Evolutionary conservation across 305 asterid genomes (phyloP).

Genomic region (Lippia alba): DNA sequence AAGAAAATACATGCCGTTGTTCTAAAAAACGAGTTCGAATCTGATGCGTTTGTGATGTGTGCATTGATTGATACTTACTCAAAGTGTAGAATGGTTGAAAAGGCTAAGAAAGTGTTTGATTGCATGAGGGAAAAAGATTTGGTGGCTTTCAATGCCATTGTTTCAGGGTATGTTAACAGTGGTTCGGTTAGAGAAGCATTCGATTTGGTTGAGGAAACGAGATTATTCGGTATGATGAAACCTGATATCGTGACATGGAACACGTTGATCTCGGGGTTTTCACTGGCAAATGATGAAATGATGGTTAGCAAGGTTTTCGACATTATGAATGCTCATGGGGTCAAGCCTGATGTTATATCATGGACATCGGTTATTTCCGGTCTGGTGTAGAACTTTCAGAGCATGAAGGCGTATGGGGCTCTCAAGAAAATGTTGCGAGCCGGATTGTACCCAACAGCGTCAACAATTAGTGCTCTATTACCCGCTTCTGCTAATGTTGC

Average conservation of each 20-base stretch:
- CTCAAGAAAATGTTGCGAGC: slow-evolving; percentile 55
- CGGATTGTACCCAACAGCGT: slow-evolving; percentile 54
- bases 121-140: no score
- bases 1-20: slow-evolving; percentile 50
- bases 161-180: no score
- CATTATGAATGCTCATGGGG: slow-evolving; percentile 44
- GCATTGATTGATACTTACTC: slow-evolving; percentile 72
- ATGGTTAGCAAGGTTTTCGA: slow-evolving; percentile 45
- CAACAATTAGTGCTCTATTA: slow-evolving; percentile 62
- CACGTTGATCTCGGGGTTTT: slow-evolving; percentile 69
- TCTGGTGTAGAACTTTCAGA: slow-evolving; percentile 59
- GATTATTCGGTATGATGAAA: slow-evolving; percentile 41
- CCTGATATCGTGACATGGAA: slow-evolving; percentile 72
- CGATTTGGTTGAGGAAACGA: slow-evolving; percentile 53
- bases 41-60: slow-evolving; percentile 58
- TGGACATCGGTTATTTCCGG: slow-evolving; percentile 81
- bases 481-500: slow-evolving; percentile 65
- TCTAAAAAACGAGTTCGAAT: slow-evolving; percentile 45
- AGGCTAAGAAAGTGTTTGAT: no score
- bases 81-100: slow-evolving; percentile 52
- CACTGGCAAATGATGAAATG: slow-evolving; percentile 52
- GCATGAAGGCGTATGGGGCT: slow-evolving; percentile 48
- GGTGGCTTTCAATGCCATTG: no score
- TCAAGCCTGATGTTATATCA: slow-evolving; percentile 68
- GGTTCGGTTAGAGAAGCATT: no score